These are phyloP conservation scores for Daldinia decipiens DNA, from an alignment of 495 filamentous ascomycete species.

Conservation along the genomic window DNA sequence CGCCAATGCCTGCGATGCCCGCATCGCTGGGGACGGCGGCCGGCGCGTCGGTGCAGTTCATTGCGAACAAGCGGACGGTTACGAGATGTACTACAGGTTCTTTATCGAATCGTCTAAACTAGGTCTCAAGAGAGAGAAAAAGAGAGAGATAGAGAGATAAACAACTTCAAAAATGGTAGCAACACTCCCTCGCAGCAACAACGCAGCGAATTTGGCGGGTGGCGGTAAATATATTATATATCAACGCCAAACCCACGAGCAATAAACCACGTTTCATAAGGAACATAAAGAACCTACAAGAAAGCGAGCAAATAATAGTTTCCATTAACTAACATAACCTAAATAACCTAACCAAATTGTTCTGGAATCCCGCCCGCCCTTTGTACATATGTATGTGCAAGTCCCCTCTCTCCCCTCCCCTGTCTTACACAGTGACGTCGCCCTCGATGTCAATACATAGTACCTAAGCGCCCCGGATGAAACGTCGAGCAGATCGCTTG, in stretches of 20 bases:
- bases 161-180: no score
- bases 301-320: background rate
- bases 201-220: no score
- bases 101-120: no score
- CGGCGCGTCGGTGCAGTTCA: conserved; percentile 61
- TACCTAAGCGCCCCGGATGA: conserved; percentile 36
- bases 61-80: background rate
- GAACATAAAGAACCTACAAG: background rate
- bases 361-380: conserved; percentile 5
- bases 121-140: no score
- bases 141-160: no score
- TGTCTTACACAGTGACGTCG: conserved; percentile 38
- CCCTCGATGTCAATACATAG: conserved; percentile 24
- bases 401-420: background rate
- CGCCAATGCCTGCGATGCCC: conserved; percentile 67
- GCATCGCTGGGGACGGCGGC: conserved; percentile 58
- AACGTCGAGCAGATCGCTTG: conserved; percentile 34
- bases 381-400: background rate
- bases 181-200: no score
- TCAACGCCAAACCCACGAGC: no score
- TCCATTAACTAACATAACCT: background rate
- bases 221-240: no score
- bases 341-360: background rate
- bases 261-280: background rate
- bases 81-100: background rate